These are phyloP conservation scores for Goffeauzyma gilvescens DNA, from an alignment of 768 basidiomycete species.

Conservation along the genomic window DNA sequence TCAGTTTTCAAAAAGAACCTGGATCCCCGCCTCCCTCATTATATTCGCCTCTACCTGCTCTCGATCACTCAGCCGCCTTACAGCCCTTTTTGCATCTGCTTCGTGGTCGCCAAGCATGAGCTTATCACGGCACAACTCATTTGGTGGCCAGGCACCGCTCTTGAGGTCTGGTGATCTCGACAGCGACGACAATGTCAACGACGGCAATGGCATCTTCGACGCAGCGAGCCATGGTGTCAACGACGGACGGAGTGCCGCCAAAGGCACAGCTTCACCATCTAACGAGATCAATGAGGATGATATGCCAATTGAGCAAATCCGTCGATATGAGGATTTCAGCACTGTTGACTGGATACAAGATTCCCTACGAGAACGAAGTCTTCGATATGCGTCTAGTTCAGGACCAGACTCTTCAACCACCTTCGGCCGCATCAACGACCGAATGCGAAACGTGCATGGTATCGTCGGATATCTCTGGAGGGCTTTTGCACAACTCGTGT, in stretches of 20 bases:
- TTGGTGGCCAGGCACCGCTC: too few species aligned
- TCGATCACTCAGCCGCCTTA: too few species aligned
- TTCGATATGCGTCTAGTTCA: slow-evolving; percentile 47
- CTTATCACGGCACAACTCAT: too few species aligned
- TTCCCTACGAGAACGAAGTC: slow-evolving; percentile 67
- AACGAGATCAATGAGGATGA: too few species aligned
- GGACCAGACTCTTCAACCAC: too few species aligned
- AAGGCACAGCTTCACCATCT: too few species aligned
- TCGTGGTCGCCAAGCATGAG: too few species aligned
- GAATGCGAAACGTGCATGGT: slow-evolving; percentile 21
- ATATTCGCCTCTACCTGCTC: too few species aligned
- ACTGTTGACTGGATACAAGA: slow-evolving; percentile 99
- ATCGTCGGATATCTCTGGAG: slow-evolving; percentile 39
- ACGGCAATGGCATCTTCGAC: neutral
- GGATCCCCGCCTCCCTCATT: too few species aligned
- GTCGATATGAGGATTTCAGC: slow-evolving; percentile 85
- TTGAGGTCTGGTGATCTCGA: neutral
- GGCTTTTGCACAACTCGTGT: slow-evolving; percentile 42
- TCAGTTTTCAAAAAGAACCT: too few species aligned
- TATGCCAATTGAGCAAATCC: slow-evolving; percentile 24
- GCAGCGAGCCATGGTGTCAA: neutral
- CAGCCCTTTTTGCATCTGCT: too few species aligned
- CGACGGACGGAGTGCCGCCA: too few species aligned
- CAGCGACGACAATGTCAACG: neutral
- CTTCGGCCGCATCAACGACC: slow-evolving; percentile 33